These are phyloP conservation scores for Ceratonia siliqua DNA, from an alignment of 306 rosid species.

Conservation along the genomic window DNA sequence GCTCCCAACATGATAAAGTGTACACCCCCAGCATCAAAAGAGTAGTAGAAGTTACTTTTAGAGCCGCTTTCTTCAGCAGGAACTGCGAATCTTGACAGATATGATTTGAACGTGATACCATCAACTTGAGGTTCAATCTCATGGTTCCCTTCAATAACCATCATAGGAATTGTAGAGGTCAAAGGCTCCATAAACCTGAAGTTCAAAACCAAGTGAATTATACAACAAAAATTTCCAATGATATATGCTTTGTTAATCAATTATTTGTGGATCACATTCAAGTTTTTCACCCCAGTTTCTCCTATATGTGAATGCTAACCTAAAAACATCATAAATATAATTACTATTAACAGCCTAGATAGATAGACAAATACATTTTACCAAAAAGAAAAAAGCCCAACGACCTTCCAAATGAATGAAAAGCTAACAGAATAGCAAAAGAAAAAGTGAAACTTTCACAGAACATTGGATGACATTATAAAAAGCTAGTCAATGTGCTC, in stretches of 20 bases:
- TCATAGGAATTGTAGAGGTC: constrained; percentile 74
- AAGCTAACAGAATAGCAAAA: not conserved
- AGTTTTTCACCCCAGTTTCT: constrained; percentile 2
- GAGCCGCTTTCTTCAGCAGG: constrained; percentile 79
- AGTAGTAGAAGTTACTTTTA: constrained; percentile 74
- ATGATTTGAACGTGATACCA: constrained; percentile 72
- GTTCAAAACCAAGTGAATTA: constrained; percentile 17
- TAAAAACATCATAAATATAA: not conserved
- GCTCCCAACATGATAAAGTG: constrained; percentile 92
- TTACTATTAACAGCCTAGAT: not conserved
- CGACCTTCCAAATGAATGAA: constrained; percentile 10
- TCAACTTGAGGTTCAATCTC: constrained; percentile 92
- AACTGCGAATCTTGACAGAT: constrained; percentile 73
- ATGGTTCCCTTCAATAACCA: constrained; percentile 95
- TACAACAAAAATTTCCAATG: constrained; percentile 1
- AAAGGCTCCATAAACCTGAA: constrained; percentile 87
- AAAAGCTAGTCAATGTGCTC: not conserved
- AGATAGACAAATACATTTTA: not conserved
- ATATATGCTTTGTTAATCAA: not conserved
- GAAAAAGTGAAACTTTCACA: not conserved
- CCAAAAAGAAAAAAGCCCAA: too few relatives aligned
- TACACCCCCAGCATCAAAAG: constrained; percentile 82
- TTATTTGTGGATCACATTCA: constrained; percentile 10
- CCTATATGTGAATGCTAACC: not conserved
- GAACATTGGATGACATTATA: not conserved